Conservation (phyloP, 371 early-diverging fungal genomes). For the Mortierella sp. region DNA sequence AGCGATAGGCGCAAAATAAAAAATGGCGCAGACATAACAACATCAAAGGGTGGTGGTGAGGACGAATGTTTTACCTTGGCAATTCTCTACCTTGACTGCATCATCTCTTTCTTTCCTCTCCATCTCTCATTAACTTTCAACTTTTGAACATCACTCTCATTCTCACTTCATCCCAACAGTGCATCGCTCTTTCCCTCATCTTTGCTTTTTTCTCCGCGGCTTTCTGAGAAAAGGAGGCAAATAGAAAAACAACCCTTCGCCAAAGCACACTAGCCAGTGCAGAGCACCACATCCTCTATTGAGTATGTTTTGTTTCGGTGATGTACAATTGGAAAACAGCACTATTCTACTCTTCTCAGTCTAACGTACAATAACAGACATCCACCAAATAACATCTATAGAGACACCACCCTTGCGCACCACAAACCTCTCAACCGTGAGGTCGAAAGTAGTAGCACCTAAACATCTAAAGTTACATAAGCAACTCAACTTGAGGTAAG, state of each 20-base stretch:
- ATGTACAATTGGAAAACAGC: not conserved
- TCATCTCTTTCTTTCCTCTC: too few species aligned
- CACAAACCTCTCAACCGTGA: not conserved
- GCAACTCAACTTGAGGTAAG: slow-evolving; percentile 1
- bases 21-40: too few species aligned
- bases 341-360: not conserved
- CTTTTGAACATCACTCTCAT: not conserved
- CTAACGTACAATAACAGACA: not conserved
- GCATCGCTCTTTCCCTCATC: not conserved
- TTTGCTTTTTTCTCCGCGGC: not conserved
- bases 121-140: not conserved
- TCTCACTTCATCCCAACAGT: not conserved
- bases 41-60: too few species aligned
- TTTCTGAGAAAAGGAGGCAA: not conserved
- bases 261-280: not conserved
- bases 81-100: not conserved
- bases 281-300: not conserved
- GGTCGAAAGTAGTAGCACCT: slow-evolving; percentile 2
- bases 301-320: not conserved
- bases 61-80: not conserved
- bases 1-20: too few species aligned
- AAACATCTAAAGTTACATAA: not conserved
- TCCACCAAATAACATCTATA: not conserved
- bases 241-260: not conserved
- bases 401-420: not conserved